Conservation (phyloP, 2,329 filamentous ascomycete genomes). For the Botrytis galanthina region DNA sequence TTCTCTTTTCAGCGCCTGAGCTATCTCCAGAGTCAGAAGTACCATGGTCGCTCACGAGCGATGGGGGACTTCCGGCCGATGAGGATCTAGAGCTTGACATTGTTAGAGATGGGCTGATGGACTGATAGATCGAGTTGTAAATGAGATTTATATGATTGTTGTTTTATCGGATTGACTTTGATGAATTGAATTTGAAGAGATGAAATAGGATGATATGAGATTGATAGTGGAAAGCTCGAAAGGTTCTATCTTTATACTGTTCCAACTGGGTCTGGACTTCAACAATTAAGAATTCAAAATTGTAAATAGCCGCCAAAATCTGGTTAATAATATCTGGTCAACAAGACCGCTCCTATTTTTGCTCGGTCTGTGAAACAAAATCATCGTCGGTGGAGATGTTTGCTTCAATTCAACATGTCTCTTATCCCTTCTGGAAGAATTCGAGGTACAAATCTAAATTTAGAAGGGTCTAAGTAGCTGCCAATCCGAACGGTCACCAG, state of each 20-base stretch:
- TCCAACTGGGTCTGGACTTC: background rate
- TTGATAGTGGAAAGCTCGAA: background rate
- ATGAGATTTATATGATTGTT: background rate
- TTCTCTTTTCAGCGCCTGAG: no score
- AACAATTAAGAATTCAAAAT: background rate
- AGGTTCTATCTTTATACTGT: background rate
- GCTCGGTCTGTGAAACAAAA: accelerated
- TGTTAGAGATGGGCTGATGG: background rate
- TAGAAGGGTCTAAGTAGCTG: background rate
- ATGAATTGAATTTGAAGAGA: background rate
- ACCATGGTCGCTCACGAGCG: no score
- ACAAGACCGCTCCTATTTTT: no score
- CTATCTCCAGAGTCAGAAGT: no score
- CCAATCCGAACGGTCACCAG: accelerated
- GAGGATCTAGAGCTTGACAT: background rate
- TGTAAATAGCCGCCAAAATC: background rate
- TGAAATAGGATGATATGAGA: background rate
- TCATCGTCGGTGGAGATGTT: background rate
- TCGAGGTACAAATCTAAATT: background rate
- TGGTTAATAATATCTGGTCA: background rate
- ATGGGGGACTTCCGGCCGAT: no score
- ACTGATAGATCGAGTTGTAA: background rate
- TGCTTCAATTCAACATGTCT: background rate
- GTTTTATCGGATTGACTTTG: background rate
- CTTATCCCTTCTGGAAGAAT: background rate